These are phyloP conservation scores for Pythium aphanidermatum DNA, from an alignment of 352 stramenopile species.

Conservation along the genomic window DNA sequence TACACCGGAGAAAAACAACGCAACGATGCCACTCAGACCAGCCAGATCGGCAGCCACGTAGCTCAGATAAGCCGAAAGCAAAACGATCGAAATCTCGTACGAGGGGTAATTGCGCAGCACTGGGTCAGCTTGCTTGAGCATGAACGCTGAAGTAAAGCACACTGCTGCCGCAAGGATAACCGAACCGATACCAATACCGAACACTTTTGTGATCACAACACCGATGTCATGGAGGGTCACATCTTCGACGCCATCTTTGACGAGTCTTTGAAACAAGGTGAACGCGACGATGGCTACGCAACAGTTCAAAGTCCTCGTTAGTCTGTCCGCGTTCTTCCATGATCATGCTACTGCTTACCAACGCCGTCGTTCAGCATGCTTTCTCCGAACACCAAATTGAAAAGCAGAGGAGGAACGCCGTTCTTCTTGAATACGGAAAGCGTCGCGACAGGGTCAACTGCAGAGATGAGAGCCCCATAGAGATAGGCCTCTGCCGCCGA, in stretches of 20 bases:
- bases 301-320: not conserved
- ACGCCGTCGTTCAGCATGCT: constrained; percentile 94
- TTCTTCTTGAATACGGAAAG: constrained; percentile 93
- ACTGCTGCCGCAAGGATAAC: constrained; percentile 64
- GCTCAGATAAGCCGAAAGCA: constrained; percentile 77
- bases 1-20: constrained; percentile 91
- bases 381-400: constrained; percentile 96
- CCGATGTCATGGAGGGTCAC: constrained; percentile 68
- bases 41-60: constrained; percentile 75
- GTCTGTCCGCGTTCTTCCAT: no score
- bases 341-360: no score
- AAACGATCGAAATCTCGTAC: constrained; percentile 85
- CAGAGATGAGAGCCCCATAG: constrained; percentile 91
- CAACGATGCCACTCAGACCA: constrained; percentile 89
- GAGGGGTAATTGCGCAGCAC: constrained; percentile 68
- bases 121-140: constrained; percentile 74
- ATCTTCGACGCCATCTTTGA: constrained; percentile 62
- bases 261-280: constrained; percentile 73
- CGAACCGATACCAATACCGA: constrained; percentile 78
- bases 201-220: constrained; percentile 77
- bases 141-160: constrained; percentile 71
- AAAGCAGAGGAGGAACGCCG: constrained; percentile 79
- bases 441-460: constrained; percentile 91
- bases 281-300: constrained; percentile 74
- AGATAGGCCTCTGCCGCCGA: constrained; percentile 86